Base-by-base conservation (phyloP, 495 filamentous ascomycete species). In the Letharia lupina region DNA sequence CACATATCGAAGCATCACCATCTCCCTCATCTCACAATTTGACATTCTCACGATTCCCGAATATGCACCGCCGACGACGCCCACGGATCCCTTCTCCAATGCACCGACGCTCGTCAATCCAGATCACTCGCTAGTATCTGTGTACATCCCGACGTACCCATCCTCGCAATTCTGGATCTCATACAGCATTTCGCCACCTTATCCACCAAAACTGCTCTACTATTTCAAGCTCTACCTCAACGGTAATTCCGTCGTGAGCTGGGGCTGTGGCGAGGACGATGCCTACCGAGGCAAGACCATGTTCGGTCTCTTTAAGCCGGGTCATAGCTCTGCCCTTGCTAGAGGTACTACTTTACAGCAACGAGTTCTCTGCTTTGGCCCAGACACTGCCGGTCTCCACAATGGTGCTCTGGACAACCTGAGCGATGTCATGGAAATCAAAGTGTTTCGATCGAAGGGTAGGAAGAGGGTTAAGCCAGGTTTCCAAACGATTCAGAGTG, bases 151-250 rank as follows among this genome's bases (percentile, higher is more conserved):
- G 3, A 70, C 65, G 5, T 70, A 73, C 45, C 73, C 75, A 8
- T 60, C 61, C 11, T 73, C 72, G 20, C 74, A 77, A 56, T 78
- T 80, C 69, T 80, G 77, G 77, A 40, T 80, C 35, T 63, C 59
- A 42, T 80, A 80, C 66, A 61, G 45, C 28, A 73, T 79, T 65
- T 63, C 68, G 3, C 73, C 72, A 12, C 75, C 77, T 3, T 64
- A 74, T 47, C 73, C 74, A 1, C 71, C 71, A 2, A 69, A 70
- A 15, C 62, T 69, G n/a, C 69, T 74, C 54, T 78, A 73, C 59
- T 74, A 77, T 65, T 79, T 79, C 71, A 80, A 80, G 69, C 70
- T 80, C 48, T 76, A 73, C 68, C 66, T 75, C 69, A 73, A 77
- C 57, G 71, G 64, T 12, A 67, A 61, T 23, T 56, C 65, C 52